These are phyloP conservation scores for Anacardium occidentale DNA, from an alignment of 345 rosid genomes.

Conservation along the genomic window DNA sequence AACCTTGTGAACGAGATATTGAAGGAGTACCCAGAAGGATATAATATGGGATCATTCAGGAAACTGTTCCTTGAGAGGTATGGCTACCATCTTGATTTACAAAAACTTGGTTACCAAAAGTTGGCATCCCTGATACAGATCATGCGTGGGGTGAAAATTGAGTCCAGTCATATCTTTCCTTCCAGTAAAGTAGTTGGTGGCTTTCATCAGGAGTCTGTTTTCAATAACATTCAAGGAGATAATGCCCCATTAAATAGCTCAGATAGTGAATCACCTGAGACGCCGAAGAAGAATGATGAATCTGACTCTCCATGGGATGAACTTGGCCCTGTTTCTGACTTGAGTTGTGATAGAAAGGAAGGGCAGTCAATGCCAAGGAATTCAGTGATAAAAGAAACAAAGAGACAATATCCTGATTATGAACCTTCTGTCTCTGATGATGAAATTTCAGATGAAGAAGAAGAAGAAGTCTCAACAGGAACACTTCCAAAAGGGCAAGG, in stretches of 20 bases:
- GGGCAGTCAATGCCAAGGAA: constrained; percentile 13
- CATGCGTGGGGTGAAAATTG: constrained; percentile 57
- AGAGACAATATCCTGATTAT: constrained; percentile 32
- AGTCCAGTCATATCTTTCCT: constrained; percentile 44
- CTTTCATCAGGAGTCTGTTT: constrained; percentile 10
- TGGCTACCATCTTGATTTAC: constrained; percentile 54
- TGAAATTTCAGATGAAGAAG: constrained; percentile 58
- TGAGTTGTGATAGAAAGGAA: constrained; percentile 15
- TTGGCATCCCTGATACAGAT: constrained; percentile 44
- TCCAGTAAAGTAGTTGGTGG: constrained; percentile 18
- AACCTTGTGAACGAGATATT: constrained; percentile 50
- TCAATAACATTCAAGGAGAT: constrained; percentile 14
- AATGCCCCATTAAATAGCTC: constrained; percentile 11
- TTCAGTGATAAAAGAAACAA: constrained; percentile 9
- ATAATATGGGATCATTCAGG: constrained; percentile 42
- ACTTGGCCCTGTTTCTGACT: constrained; percentile 53
- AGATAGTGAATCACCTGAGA: constrained; percentile 27
- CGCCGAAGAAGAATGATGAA: constrained; percentile 34
- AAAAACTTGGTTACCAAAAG: constrained; percentile 53
- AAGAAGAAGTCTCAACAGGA: constrained; percentile 31
- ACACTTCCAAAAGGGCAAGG: constrained; percentile 16
- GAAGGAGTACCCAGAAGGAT: constrained; percentile 58
- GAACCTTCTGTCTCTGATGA: constrained; percentile 68
- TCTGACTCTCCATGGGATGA: constrained; percentile 61
- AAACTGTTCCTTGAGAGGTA: constrained; percentile 45